Percentiles rank a stretch among this genome's conserved stretches.
phyloP scores from a whole-genome alignment of 2,329 filamentous ascomycete genomes.

The Monosporascus sp. region DNA sequence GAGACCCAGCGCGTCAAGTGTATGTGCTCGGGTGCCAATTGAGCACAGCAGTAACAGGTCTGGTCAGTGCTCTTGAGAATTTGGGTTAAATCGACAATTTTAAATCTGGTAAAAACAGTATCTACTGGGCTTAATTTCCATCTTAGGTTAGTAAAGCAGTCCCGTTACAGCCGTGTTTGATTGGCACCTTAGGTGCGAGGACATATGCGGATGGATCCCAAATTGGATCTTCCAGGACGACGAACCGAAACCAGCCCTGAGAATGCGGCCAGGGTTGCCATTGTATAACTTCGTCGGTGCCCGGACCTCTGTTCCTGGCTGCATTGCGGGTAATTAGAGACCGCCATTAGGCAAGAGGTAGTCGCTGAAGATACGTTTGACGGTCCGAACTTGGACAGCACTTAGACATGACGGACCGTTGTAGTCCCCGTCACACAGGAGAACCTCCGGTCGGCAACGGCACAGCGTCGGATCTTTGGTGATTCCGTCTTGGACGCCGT shows the following conservation, averaged over 20 bases:
- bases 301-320: constrained; percentile 38
- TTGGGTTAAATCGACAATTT: too few species aligned
- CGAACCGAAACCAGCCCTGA: constrained; percentile 40
- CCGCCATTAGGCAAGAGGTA: constrained; percentile 37
- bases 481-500: constrained; percentile 34
- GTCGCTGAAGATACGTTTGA: constrained; percentile 35
- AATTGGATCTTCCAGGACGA: constrained; percentile 35
- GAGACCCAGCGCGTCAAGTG: constrained; percentile 23
- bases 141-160: too few species aligned
- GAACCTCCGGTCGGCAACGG: constrained; percentile 27
- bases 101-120: too few species aligned
- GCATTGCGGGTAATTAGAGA: constrained; percentile 42
- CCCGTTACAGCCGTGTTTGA: too few species aligned
- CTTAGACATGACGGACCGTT: constrained; percentile 34
- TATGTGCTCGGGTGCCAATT: constrained; percentile 10
- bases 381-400: constrained; percentile 33
- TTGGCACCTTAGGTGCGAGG: too few species aligned
- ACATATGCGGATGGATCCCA: constrained; percentile 31
- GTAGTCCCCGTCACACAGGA: constrained; percentile 25
- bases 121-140: too few species aligned
- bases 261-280: constrained; percentile 34
- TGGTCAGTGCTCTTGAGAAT: too few species aligned
- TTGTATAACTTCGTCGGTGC: constrained; percentile 33
- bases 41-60: too few species aligned
- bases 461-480: constrained; percentile 33